Percentiles rank a stretch among this genome's conserved stretches.
These are phyloP conservation scores for Terfezia boudieri DNA, from an alignment of 495 filamentous ascomycete species.

Conservation along the genomic window DNA sequence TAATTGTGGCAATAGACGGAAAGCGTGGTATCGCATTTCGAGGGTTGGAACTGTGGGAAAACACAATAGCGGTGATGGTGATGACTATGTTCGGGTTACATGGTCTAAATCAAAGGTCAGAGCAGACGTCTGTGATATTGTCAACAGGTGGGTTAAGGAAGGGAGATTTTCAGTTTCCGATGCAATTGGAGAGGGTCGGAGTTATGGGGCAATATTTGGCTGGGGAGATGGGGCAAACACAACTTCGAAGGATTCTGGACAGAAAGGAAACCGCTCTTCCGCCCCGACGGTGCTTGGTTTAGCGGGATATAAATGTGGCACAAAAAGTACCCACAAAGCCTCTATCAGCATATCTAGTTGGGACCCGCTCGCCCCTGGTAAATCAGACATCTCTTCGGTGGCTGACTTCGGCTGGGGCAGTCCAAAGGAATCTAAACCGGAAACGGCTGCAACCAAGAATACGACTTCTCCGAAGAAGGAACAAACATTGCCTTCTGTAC, in stretches of 20 bases:
- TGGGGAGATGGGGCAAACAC: slow-evolving; percentile 12
- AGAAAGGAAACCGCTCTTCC: too few species aligned
- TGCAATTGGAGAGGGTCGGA: slow-evolving; percentile 9
- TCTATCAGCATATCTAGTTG: background rate
- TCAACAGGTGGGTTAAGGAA: slow-evolving; percentile 37
- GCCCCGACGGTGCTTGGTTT: too few species aligned
- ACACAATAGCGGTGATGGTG: slow-evolving; percentile 32
- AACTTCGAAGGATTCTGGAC: too few species aligned
- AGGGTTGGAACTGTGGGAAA: slow-evolving; percentile 32
- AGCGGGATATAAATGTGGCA: too few species aligned
- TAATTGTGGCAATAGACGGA: slow-evolving; percentile 22
- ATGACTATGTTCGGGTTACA: slow-evolving; percentile 32
- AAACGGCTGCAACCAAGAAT: too few species aligned
- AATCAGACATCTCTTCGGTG: background rate
- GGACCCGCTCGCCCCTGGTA: background rate
- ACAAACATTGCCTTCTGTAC: too few species aligned
- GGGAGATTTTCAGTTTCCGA: slow-evolving; percentile 25
- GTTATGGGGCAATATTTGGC: slow-evolving; percentile 16
- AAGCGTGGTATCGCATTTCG: slow-evolving; percentile 40
- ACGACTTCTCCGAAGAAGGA: too few species aligned
- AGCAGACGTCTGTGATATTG: slow-evolving; percentile 30
- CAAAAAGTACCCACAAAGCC: background rate
- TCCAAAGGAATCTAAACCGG: too few species aligned
- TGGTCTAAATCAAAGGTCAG: slow-evolving; percentile 33
- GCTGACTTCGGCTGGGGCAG: too few species aligned